Evolutionary conservation across 2,329 filamentous ascomycete species (phyloP).

Genomic region (Stromatinia cepivora): DNA sequence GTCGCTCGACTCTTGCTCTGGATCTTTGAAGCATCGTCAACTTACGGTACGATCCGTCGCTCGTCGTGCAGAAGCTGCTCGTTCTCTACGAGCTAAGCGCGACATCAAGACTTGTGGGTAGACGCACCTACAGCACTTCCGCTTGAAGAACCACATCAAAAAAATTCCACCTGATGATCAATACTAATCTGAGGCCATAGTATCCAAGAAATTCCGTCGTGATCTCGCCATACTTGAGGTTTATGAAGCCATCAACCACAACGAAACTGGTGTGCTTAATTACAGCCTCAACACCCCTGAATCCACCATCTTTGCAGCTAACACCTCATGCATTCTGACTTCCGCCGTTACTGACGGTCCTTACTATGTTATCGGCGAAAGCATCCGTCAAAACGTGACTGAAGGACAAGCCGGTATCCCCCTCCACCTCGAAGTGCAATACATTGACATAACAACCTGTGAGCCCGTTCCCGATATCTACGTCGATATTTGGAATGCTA

Average conservation of each 20-base stretch:
- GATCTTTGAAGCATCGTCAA: constrained; percentile 42
- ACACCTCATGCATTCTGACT: constrained; percentile 50
- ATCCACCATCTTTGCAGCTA: constrained; percentile 43
- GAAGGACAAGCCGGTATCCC: constrained; percentile 51
- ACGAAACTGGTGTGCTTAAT: constrained; percentile 17
- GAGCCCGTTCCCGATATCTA: constrained; percentile 41
- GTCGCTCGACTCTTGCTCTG: constrained; percentile 41
- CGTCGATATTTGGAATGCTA: constrained; percentile 46
- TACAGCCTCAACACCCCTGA: constrained; percentile 24
- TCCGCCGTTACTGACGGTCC: constrained; percentile 56
- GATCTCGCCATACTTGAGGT: constrained; percentile 21
- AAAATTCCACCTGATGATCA: too few relatives aligned
- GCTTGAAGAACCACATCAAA: not conserved
- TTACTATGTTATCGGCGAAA: constrained; percentile 45
- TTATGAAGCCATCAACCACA: constrained; percentile 25
- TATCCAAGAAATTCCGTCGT: constrained; percentile 21
- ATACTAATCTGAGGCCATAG: not conserved
- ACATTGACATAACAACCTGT: constrained; percentile 49
- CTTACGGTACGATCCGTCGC: constrained; percentile 40
- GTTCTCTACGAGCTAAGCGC: constrained; percentile 27
- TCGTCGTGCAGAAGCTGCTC: constrained; percentile 40
- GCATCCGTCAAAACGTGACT: constrained; percentile 49
- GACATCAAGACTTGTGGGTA: constrained; percentile 14
- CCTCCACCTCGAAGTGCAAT: constrained; percentile 53
- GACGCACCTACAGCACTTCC: not conserved